Conservation (phyloP, 2,329 filamentous ascomycete genomes). For the Celoporthe dispersa region DNA sequence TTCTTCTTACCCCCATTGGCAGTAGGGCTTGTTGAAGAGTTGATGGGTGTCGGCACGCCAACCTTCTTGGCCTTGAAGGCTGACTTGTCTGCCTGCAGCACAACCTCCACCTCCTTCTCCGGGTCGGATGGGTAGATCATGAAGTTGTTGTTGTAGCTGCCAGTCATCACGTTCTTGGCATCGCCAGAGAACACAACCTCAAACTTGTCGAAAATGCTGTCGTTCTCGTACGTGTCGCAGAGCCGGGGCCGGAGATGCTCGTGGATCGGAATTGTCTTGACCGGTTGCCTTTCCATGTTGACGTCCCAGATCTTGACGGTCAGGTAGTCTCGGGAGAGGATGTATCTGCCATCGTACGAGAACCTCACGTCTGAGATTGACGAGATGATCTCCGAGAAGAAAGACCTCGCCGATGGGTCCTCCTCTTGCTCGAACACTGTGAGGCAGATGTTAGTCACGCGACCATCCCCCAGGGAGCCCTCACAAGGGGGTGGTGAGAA, state of each 20-base stretch:
- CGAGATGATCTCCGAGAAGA: constrained; percentile 99
- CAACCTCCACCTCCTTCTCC: constrained; percentile 95
- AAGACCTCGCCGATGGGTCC: constrained; percentile 93
- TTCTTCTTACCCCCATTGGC: constrained; percentile 82
- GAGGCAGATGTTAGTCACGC: constrained; percentile 1
- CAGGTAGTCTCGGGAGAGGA: constrained; percentile 94
- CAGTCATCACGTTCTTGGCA: constrained; percentile 99
- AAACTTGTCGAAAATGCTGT: constrained; percentile 99
- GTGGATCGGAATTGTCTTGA: constrained; percentile 99
- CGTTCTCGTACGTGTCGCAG: constrained; percentile 98
- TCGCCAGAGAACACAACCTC: constrained; percentile 99
- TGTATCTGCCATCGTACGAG: constrained; percentile 94
- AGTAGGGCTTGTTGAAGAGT: constrained; percentile 74
- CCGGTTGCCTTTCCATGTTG: constrained; percentile 95
- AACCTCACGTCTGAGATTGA: constrained; percentile 99
- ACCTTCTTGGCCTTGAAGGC: constrained; percentile 99
- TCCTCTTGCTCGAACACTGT: constrained; percentile 98
- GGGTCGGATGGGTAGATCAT: constrained; percentile 99
- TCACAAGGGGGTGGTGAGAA: constrained; percentile 12
- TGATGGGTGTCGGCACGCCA: constrained; percentile 95
- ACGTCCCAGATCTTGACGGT: constrained; percentile 99
- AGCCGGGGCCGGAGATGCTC: constrained; percentile 92
- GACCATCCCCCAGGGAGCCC: background rate
- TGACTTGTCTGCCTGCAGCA: constrained; percentile 96
- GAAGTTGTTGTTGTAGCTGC: constrained; percentile 99